phyloP scores from a whole-genome alignment of 371 early-diverging fungal species.

The Funneliformis caledonium region DNA sequence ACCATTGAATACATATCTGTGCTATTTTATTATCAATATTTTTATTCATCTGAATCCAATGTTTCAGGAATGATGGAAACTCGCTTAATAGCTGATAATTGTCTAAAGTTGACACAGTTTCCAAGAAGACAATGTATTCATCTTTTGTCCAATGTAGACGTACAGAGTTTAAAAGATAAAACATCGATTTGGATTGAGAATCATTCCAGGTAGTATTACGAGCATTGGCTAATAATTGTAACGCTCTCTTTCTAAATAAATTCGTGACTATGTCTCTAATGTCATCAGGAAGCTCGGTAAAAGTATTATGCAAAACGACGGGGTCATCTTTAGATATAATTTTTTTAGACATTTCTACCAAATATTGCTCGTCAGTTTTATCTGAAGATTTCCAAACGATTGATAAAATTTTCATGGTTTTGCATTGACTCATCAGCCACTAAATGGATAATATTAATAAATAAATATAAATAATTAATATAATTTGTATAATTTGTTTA shows the following conservation, averaged over 20 bases:
- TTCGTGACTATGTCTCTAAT: neutral
- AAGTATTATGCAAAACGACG: neutral
- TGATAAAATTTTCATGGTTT: neutral
- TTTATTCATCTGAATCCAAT: neutral
- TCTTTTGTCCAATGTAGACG: conserved; percentile 13
- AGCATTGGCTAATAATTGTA: neutral
- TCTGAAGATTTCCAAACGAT: neutral
- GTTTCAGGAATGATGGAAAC: neutral
- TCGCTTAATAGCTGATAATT: neutral
- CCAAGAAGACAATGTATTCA: neutral
- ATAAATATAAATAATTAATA: neutral
- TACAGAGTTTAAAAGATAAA: neutral
- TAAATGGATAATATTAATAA: neutral
- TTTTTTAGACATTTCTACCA: neutral
- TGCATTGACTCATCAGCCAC: neutral
- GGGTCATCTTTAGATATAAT: neutral
- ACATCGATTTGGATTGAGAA: neutral
- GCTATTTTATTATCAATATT: neutral
- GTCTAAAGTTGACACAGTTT: neutral
- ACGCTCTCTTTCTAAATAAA: neutral
- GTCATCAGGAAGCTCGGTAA: neutral
- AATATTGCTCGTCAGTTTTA: neutral
- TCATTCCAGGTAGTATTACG: neutral
- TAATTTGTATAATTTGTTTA: neutral
- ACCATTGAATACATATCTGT: conserved; percentile 27